These are phyloP conservation scores for Panellus pusillus DNA, from an alignment of 768 basidiomycete genomes.

Conservation along the genomic window DNA sequence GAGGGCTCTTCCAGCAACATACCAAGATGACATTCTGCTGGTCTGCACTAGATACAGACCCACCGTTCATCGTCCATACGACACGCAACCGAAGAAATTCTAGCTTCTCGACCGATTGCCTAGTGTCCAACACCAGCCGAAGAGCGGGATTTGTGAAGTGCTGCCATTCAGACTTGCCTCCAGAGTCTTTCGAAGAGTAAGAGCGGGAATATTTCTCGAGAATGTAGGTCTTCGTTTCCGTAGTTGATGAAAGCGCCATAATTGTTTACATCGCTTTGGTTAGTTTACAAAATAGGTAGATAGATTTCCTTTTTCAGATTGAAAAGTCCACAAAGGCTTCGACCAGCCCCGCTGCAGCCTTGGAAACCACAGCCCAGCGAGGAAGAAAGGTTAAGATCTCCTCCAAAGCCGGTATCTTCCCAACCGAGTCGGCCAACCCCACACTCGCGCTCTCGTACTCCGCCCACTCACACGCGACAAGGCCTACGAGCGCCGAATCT, in stretches of 20 bases:
- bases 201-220: slow-evolving; percentile 22
- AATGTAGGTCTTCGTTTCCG: slow-evolving; percentile 17
- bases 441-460: slow-evolving; percentile 61
- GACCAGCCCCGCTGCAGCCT: slow-evolving; percentile 56
- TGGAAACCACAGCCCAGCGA: slow-evolving; percentile 64
- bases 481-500: slow-evolving; percentile 33
- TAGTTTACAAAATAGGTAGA: background rate
- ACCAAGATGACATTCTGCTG: slow-evolving; percentile 68
- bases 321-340: slow-evolving; percentile 38
- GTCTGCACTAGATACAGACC: slow-evolving; percentile 36
- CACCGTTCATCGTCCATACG: slow-evolving; percentile 55
- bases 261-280: background rate
- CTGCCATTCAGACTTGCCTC: slow-evolving; percentile 58
- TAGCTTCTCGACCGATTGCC: slow-evolving; percentile 48
- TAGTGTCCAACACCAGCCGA: slow-evolving; percentile 60
- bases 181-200: slow-evolving; percentile 4
- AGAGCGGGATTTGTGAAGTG: slow-evolving; percentile 75
- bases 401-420: slow-evolving; percentile 67
- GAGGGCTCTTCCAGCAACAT: background rate
- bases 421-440: slow-evolving; percentile 39
- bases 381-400: slow-evolving; percentile 66
- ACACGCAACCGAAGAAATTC: slow-evolving; percentile 68
- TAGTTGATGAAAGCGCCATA: slow-evolving; percentile 10
- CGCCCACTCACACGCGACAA: slow-evolving; percentile 64
- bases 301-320: background rate